Evolutionary conservation across 345 rosid species (phyloP).

Genomic region (Boechera retrofracta): DNA sequence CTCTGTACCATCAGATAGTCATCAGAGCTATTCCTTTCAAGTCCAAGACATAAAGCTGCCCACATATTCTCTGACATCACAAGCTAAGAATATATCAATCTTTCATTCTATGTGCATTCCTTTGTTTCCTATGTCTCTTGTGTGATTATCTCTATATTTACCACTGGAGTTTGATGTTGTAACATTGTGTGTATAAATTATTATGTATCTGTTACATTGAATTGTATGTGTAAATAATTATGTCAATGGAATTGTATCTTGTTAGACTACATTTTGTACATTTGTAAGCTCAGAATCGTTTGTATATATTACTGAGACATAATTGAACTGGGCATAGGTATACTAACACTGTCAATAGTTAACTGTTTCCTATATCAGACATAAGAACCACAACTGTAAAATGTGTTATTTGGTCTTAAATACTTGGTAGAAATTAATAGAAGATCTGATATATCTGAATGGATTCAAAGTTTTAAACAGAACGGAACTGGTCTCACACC

Average conservation of each 20-base stretch:
- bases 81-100: slow-evolving; percentile 6
- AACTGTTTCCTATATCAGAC: neutral
- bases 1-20: slow-evolving; percentile 70
- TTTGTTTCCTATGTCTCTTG: neutral
- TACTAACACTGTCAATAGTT: neutral
- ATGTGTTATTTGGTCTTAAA: too few relatives aligned
- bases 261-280: neutral
- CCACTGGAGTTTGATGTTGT: slow-evolving; percentile 10
- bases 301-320: neutral
- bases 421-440: too few relatives aligned
- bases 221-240: slow-evolving; percentile 25
- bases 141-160: neutral
- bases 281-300: slow-evolving; percentile 7
- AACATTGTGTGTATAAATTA: slow-evolving; percentile 19
- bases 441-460: neutral
- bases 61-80: slow-evolving; percentile 18
- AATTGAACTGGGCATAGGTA: neutral
- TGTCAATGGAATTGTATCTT: slow-evolving; percentile 13
- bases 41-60: slow-evolving; percentile 49
- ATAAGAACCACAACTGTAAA: neutral
- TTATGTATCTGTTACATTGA: slow-evolving; percentile 6
- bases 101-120: slow-evolving; percentile 3
- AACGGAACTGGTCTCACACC: neutral
- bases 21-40: slow-evolving; percentile 79
- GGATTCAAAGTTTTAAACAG: neutral